Conservation (phyloP, 140 eudicot genomes). For the Anethum foeniculum region DNA sequence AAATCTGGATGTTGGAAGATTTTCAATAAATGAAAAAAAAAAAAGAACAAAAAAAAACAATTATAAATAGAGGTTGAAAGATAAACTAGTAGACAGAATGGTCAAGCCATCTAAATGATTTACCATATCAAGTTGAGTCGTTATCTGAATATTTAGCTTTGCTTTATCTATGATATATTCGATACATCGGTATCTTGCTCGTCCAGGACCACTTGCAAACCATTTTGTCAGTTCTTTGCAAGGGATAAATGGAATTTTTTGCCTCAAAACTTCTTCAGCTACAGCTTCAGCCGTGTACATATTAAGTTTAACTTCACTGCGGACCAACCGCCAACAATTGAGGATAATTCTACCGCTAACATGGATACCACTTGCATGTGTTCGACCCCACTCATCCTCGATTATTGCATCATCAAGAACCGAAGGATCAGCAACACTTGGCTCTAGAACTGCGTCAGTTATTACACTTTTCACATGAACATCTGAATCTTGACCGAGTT, state of each 20-base stretch:
- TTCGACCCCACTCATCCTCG: conserved; percentile 98
- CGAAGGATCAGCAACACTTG: conserved; percentile 36
- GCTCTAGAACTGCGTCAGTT: conserved; percentile 31
- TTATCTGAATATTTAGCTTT: conserved; percentile 67
- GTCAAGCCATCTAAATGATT: neutral
- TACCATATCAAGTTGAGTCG: conserved; percentile 85
- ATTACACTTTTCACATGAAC: conserved; percentile 23
- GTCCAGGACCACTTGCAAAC: conserved; percentile 89
- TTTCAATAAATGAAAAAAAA: neutral
- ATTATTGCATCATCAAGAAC: conserved; percentile 41
- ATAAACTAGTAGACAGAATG: neutral
- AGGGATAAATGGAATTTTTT: conserved; percentile 63
- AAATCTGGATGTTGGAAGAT: neutral
- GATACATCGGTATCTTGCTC: conserved; percentile 73
- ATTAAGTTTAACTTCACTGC: conserved; percentile 83
- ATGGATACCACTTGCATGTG: conserved; percentile 96
- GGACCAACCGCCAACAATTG: conserved; percentile 84
- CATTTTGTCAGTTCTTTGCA: conserved; percentile 59
- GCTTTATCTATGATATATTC: conserved; percentile 58
- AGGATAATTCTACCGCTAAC: conserved; percentile 90
- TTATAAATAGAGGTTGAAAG: neutral
- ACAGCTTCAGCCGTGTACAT: conserved; percentile 87
- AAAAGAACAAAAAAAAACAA: neutral
- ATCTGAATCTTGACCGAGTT: conserved; percentile 27
- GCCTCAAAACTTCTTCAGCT: conserved; percentile 77